phyloP scores from a whole-genome alignment of 306 rosid species.

The Hippophae tibetana region DNA sequence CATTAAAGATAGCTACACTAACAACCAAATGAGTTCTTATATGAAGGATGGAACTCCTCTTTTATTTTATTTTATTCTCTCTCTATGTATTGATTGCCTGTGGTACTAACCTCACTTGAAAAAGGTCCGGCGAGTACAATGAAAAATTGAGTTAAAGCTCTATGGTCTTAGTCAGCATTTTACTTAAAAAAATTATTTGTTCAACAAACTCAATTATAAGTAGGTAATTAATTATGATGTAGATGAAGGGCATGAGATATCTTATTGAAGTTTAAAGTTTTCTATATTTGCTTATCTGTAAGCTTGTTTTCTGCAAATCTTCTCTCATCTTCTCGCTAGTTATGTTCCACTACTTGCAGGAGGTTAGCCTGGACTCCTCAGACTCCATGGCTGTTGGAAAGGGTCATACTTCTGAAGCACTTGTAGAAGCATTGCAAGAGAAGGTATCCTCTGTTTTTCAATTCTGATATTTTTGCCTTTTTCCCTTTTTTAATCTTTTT shows the following conservation, averaged over 20 bases:
- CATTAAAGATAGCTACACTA: no score
- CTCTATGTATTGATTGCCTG: no score
- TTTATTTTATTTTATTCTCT: no score
- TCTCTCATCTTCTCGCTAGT: conserved; percentile 11
- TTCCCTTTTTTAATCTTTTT: neutral
- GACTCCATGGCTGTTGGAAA: conserved; percentile 29
- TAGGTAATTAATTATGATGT: no score
- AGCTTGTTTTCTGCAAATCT: neutral
- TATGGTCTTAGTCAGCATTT: no score
- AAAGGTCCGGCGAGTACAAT: no score
- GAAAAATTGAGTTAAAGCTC: no score
- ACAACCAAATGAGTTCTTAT: no score
- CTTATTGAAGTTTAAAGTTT: neutral
- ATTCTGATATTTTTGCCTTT: neutral
- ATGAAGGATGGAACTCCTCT: no score
- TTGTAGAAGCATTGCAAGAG: conserved; percentile 79
- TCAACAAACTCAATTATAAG: no score
- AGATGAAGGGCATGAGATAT: neutral
- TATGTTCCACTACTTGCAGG: conserved; percentile 31
- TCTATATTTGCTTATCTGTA: neutral
- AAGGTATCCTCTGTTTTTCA: conserved; percentile 37
- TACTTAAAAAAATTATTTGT: no score
- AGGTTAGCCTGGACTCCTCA: conserved; percentile 20
- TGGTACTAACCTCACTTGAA: no score
- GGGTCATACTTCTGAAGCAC: conserved; percentile 44